Evolutionary conservation across 768 basidiomycete species (phyloP).

Genomic region (Termitomyces sp.): DNA sequence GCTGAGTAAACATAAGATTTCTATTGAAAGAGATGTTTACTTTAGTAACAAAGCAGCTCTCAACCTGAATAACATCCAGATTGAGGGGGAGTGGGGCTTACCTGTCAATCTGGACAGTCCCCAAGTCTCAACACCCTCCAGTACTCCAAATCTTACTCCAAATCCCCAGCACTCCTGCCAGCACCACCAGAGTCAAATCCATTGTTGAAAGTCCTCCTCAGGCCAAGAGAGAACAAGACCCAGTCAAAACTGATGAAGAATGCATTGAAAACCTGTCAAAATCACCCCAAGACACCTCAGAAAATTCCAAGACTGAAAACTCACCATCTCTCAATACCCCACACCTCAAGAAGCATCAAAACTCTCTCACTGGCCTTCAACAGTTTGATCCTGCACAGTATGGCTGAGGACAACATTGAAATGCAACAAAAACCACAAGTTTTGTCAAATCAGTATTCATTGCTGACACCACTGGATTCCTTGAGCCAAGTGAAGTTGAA

Average conservation of each 20-base stretch:
- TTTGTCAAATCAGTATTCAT: background rate
- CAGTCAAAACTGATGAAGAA: too few relatives aligned
- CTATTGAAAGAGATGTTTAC: too few relatives aligned
- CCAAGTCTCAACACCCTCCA: background rate
- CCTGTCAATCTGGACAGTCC: background rate
- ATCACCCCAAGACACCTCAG: background rate
- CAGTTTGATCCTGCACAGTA: background rate
- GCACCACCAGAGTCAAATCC: too few relatives aligned
- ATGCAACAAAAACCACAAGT: background rate
- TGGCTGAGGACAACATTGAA: background rate
- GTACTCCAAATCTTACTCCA: background rate
- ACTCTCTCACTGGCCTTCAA: background rate
- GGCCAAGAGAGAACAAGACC: too few relatives aligned
- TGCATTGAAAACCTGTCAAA: background rate
- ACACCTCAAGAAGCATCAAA: background rate
- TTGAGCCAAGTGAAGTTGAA: too few relatives aligned
- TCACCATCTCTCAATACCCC: background rate
- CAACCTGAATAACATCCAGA: too few relatives aligned
- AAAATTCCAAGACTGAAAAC: background rate
- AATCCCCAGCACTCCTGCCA: background rate
- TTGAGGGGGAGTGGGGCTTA: background rate
- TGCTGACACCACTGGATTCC: background rate
- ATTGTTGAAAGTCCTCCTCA: too few relatives aligned
- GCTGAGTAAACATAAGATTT: too few relatives aligned
- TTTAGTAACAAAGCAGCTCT: too few relatives aligned